Percentiles rank a stretch among this genome's conserved stretches.
These are phyloP conservation scores for Clarkia xantiana DNA, from an alignment of 345 rosid species.

Conservation along the genomic window DNA sequence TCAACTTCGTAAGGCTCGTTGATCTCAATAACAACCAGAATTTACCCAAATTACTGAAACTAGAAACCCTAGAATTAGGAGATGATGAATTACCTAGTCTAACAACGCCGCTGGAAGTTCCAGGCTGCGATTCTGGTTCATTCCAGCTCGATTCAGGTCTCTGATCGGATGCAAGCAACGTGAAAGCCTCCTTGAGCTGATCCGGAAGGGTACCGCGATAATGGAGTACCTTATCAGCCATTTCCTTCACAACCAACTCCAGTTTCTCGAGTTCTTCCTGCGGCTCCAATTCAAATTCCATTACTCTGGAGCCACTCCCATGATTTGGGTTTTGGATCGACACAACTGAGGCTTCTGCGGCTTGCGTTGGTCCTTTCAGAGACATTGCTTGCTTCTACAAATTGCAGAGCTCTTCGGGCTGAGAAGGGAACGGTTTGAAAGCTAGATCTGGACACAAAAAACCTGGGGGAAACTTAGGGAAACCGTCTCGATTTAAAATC, in stretches of 20 bases:
- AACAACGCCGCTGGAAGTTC: neutral
- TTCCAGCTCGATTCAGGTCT: conserved; percentile 15
- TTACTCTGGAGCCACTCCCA: neutral
- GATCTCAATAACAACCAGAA: neutral
- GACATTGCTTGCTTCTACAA: too few relatives aligned
- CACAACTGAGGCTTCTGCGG: too few relatives aligned
- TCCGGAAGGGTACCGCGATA: conserved; percentile 55
- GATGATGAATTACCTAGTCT: neutral
- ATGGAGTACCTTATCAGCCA: conserved; percentile 50
- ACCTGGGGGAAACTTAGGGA: too few relatives aligned
- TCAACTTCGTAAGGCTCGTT: neutral
- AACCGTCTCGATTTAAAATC: too few relatives aligned
- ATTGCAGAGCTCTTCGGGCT: too few relatives aligned
- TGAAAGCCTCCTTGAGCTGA: conserved; percentile 34
- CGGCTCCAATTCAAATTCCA: neutral
- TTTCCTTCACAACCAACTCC: conserved; percentile 41
- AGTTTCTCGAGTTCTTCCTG: conserved; percentile 35
- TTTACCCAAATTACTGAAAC: neutral
- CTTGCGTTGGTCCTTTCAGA: too few relatives aligned
- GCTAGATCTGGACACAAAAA: too few relatives aligned
- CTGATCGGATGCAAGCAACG: conserved; percentile 32
- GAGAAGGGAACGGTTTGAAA: too few relatives aligned
- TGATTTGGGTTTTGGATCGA: neutral
- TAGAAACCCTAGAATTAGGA: conserved; percentile 3
- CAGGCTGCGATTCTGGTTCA: neutral